Base-by-base conservation (phyloP, 805 yeast genomes). In the Metschnikowia similis region DNA sequence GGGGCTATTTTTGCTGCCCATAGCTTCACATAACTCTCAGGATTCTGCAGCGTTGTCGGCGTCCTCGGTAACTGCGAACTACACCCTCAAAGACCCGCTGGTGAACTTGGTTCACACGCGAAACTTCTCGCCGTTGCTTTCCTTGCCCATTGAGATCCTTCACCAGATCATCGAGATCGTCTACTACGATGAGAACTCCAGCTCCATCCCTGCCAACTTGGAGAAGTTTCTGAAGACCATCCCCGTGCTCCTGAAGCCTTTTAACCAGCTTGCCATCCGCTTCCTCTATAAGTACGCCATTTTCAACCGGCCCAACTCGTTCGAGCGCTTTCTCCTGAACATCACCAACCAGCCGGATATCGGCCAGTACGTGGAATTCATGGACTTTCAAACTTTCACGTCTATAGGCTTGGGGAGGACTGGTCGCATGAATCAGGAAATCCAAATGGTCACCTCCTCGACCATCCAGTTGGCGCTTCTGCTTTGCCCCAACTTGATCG, bases 351-450 rank as follows among this genome's bases (percentile, higher is more conserved):
- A 62, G 40, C 69, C 72, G 2, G 67, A 72, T 39, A 67, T 84
- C 43, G 84, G 85, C 14, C 79, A 75, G 52, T 80, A 78, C 55
- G 92, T 88, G 17, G 82, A 83, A 57, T 82, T 84, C 47, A 78
- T 91, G 58, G 97, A 90, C 69, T 91, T 90, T 60, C 87, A 87
- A 60, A 92, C 87, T 57, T 85, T 90, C 66, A 89, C 97, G 1
- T 84, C 92, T 0, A 83, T 91, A 44, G 97, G 97, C 0, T 74
- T 90, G 43, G 97, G 97, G 2, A 75, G 97, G 55, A 87, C 97
- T 0, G 89, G 87, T 9, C 79, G 85, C 57, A 90, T 90, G 96
- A 91, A 87, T 68, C 84, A 81, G 66, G 95, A 87, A 66, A 90
- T 90, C 58, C 95, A 90, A 66, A 87, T 88, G 87, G 89, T 90